Evolutionary conservation across 179 eudicot species (phyloP), one percentile per base, ranked within the genome.

Genomic region (Silene coronaria): DNA sequence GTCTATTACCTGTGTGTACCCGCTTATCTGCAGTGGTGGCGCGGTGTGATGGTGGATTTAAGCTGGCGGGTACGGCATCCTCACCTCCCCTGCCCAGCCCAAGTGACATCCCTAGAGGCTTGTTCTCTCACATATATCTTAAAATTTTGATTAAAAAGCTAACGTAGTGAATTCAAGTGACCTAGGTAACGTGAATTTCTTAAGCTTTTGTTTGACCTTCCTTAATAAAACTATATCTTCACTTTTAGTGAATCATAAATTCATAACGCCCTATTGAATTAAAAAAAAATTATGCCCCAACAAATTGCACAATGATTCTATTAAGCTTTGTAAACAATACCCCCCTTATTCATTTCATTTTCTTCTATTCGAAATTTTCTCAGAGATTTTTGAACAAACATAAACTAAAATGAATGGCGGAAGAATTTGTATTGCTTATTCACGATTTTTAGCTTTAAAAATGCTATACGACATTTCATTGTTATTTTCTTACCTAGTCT

Each of bases 241-340:
- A 66, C 13, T 61, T 26, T 23, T 13, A 11, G 30, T 24, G 32
- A 13, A 12, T 61, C 30, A 61, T 23, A 61, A 61, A 61, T 8
- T 8, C 16, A 5, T 14, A 17, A 4, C 2, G 69, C 34, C 34
- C 21, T 27, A 6, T 67, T 68, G 55, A 36, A 24, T 68, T 68
- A 27, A 36, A 48, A 68, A 68, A 19, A 5, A 46, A 19, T n/a
- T 66, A 66, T 67, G 51, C 71, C 45, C 55, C 55, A 34, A 68
- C 55, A 36, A 11, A 38, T 22, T 5, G 71, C 53, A 36, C 22
- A 13, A 21, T 21, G 17, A 66, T 17, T 24, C 6, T 42, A n/a
- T n/a, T n/a, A n/a, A n/a, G n/a, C 48, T 42, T 42, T 42, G 11
- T 53, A 5, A 53, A 53, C 58, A 16, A 53, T 53, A 53, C 48